Percentiles rank a stretch among this genome's conserved stretches.
These are phyloP conservation scores for Camelina sativa DNA, from an alignment of 345 rosid species.

Conservation along the genomic window DNA sequence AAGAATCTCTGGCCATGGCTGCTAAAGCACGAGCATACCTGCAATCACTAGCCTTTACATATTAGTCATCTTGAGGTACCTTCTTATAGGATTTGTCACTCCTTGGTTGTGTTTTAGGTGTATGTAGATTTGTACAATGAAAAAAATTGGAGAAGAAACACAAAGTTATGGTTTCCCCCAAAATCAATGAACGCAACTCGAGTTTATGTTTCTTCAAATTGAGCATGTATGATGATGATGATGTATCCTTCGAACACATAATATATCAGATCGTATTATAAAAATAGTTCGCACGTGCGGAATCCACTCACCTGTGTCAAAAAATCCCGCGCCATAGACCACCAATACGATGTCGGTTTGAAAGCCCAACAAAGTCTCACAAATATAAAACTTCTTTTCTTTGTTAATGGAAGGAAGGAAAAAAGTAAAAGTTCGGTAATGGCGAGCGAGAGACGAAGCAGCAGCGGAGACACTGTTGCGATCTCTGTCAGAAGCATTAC, in stretches of 20 bases:
- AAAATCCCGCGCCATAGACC: slow-evolving; percentile 40
- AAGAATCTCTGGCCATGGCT: slow-evolving; percentile 79
- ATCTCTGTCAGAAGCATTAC: slow-evolving; percentile 64
- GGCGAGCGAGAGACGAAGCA: slow-evolving; percentile 37
- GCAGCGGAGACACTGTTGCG: slow-evolving; percentile 48
- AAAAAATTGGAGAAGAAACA: slow-evolving; percentile 26
- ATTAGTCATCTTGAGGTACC: slow-evolving; percentile 23
- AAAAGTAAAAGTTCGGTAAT: slow-evolving; percentile 12
- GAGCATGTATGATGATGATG: slow-evolving; percentile 6
- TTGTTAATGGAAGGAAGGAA: neutral
- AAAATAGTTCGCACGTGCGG: slow-evolving; percentile 29
- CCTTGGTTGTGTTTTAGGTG: slow-evolving; percentile 14
- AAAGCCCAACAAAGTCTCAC: neutral
- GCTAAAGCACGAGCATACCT: slow-evolving; percentile 67
- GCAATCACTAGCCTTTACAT: slow-evolving; percentile 65
- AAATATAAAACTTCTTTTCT: neutral
- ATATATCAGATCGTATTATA: too few relatives aligned
- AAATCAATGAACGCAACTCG: slow-evolving; percentile 18
- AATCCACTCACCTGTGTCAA: slow-evolving; percentile 3
- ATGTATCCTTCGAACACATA: too few relatives aligned
- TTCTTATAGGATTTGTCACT: slow-evolving; percentile 23
- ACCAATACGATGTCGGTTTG: neutral
- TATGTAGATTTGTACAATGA: slow-evolving; percentile 42
- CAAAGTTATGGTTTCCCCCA: slow-evolving; percentile 20
- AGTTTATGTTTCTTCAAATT: slow-evolving; percentile 15